These are phyloP conservation scores for Cadophora sp. DNA, from an alignment of 2,329 filamentous ascomycete species.

Conservation along the genomic window DNA sequence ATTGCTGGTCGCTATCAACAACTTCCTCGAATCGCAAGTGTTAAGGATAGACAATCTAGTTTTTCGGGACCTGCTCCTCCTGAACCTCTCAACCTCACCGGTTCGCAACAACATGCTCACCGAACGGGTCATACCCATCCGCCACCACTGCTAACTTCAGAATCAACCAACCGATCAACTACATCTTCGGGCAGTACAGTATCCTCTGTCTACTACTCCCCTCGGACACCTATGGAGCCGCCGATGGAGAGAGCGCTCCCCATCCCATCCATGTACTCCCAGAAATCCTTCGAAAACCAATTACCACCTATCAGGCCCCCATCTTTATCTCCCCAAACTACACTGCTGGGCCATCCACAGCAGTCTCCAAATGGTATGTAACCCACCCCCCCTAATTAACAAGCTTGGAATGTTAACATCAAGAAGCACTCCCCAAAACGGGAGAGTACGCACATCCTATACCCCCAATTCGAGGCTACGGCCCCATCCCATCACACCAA, in stretches of 20 bases:
- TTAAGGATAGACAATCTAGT: constrained; percentile 32
- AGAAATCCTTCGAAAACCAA: constrained; percentile 42
- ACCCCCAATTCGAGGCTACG: constrained; percentile 37
- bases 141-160: constrained; percentile 40
- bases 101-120: constrained; percentile 36
- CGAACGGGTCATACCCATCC: constrained; percentile 35
- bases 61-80: constrained; percentile 22
- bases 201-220: constrained; percentile 40
- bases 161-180: constrained; percentile 41
- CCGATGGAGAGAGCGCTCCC: constrained; percentile 40
- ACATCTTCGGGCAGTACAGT: constrained; percentile 37
- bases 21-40: constrained; percentile 29
- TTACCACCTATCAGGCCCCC: constrained; percentile 39
- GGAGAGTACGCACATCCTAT: constrained; percentile 36
- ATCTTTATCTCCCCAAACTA: constrained; percentile 41
- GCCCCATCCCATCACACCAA: constrained; percentile 20
- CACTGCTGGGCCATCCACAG: constrained; percentile 26
- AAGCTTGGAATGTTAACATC: constrained; percentile 19
- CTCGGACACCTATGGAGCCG: constrained; percentile 43
- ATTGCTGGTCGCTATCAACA: constrained; percentile 24
- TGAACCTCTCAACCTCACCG: constrained; percentile 33
- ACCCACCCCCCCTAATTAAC: not conserved
- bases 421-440: constrained; percentile 30
- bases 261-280: constrained; percentile 38
- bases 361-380: constrained; percentile 41